Base-by-base conservation (phyloP, 192 early-diverging fungal species). In the Gigaspora rosea region DNA sequence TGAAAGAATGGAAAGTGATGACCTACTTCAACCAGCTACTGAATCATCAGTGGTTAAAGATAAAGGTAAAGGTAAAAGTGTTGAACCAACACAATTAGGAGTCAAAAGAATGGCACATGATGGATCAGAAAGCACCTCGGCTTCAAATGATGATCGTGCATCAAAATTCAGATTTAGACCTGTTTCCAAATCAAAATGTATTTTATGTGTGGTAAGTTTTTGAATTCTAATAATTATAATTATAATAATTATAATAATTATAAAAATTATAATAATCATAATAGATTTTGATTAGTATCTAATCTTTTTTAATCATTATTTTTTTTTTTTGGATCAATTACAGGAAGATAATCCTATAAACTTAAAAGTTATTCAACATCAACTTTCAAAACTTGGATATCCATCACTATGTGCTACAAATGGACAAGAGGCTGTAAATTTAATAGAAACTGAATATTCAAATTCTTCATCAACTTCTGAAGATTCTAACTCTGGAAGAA, bases 311-410 rank as follows among this genome's bases (percentile, higher is more conserved):
- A 79, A 73, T 56, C 41, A 52, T 18, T 76, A 72, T 18, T 77
- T 68, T 10, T 58, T 81, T 41, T 71, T 80, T 36, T 78, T 32
- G 79, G 57, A 15, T 65, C 76, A n/a, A 41, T 41, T 78, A 73
- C 27, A 77, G 82, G 18, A 80, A 79, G 67, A 69, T 69, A 69
- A 69, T 69, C 67, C 67, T 2, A 62, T 76, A 51, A 56, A 33
- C 56, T 8, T 73, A 46, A 62, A 85, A 78, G 88, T 90, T 48
- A 81, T 90, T 12, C 81, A 87, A 81, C 79, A 83, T 71, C 86
- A 87, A 51, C 80, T 90, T 10, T 79, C 84, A 54, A 87, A 82
- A 52, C 82, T 89, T 8, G 89, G 86, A 22, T 86, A 86, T 71
- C 78, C 78, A 47, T 78, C 76, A 4, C 78, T 79, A 13, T 82